Evolutionary conservation across 164 flowering plant species (phyloP).

Genomic region (Tetracentron sinense): DNA sequence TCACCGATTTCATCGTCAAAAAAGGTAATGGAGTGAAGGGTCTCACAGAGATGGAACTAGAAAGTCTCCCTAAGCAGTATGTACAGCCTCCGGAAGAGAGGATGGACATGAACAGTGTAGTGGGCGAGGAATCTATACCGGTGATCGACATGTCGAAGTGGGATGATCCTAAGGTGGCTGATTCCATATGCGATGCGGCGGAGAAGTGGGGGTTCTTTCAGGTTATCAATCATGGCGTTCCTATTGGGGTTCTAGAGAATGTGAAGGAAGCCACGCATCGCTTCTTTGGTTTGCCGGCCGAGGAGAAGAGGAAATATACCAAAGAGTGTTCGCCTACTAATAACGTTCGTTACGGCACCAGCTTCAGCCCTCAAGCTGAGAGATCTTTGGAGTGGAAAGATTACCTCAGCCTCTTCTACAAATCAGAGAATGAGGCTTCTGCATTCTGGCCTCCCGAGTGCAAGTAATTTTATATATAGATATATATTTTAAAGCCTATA

Average conservation of each 20-base stretch:
- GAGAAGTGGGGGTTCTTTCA: conserved; percentile 29
- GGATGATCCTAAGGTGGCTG: conserved; percentile 16
- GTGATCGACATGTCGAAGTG: conserved; percentile 23
- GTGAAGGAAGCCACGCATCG: conserved; percentile 8
- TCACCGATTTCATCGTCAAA: conserved; percentile 19
- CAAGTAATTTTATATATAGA: neutral
- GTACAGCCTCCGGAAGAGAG: conserved; percentile 22
- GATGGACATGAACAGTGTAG: conserved; percentile 1
- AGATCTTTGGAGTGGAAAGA: conserved; percentile 21
- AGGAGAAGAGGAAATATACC: conserved; percentile 17
- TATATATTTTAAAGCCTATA: too few relatives aligned
- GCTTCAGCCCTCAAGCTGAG: conserved; percentile 17
- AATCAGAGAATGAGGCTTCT: conserved; percentile 9
- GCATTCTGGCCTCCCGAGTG: conserved; percentile 9
- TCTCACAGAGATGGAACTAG: conserved; percentile 7
- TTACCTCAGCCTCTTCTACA: conserved; percentile 16
- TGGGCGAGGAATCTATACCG: conserved; percentile 17
- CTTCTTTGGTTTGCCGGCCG: conserved; percentile 12
- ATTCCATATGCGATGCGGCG: conserved; percentile 25
- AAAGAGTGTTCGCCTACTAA: conserved; percentile 9
- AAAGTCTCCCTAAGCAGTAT: conserved; percentile 19
- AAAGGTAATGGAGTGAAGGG: conserved; percentile 27
- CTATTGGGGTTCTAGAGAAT: conserved; percentile 11
- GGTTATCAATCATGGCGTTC: conserved; percentile 17
- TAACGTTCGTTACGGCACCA: conserved; percentile 13